Evolutionary conservation across 768 basidiomycete species (phyloP), one percentile per base, ranked within the genome.

Genomic region (Dentipellis sp.): DNA sequence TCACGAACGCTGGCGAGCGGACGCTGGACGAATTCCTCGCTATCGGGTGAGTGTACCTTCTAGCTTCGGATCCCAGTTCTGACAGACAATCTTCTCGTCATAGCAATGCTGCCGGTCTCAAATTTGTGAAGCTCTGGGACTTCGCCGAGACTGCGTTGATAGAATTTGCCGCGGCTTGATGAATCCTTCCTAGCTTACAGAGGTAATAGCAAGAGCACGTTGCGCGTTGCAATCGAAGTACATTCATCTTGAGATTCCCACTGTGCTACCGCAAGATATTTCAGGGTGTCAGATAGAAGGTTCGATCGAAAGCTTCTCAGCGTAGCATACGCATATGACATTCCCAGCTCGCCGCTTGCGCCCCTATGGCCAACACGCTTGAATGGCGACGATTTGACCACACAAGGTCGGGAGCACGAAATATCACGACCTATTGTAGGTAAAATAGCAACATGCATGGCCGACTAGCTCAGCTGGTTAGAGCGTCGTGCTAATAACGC

Each of bases 401-500:
- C n/a, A n/a, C n/a, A n/a, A n/a, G n/a, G n/a, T n/a, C n/a, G n/a
- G n/a, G n/a, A n/a, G n/a, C n/a, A n/a, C n/a, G n/a, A n/a, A n/a
- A n/a, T n/a, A n/a, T n/a, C n/a, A n/a, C n/a, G n/a, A n/a, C n/a
- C n/a, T n/a, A n/a, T n/a, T n/a, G n/a, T n/a, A n/a, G n/a, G n/a
- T n/a, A n/a, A n/a, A n/a, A n/a, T n/a, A n/a, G n/a, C n/a, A n/a
- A n/a, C n/a, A n/a, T n/a, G n/a, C 39, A 46, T 39, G 53, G 48
- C 60, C 60, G 58, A 59, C 53, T 88, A 87, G 86, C 87, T 89
- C 86, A 89, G 87, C 75, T 88, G 87, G 86, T 88, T 88, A 88
- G 87, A 88, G 86, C 86, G 85, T 87, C 81, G 85, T 85, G 82
- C 85, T 88, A 87, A 85, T 84, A 79, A 62, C 61, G 59, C 61